phyloP scores from a whole-genome alignment of 2,329 filamentous ascomycete genomes.

The Talaromyces pinophilus region DNA sequence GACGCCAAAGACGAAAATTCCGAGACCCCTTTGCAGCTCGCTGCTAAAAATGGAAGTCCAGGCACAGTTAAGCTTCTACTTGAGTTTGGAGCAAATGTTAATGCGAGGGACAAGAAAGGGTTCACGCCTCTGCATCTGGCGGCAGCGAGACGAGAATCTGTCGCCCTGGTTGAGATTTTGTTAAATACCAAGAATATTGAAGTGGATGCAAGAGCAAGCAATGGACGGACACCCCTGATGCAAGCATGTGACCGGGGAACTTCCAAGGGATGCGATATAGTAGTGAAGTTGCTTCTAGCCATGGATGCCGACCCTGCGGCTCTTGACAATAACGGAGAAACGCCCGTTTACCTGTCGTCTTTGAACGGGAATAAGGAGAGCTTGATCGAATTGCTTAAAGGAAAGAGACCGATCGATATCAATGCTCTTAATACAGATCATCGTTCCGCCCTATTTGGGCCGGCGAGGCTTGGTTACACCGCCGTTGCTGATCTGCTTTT shows the following conservation, averaged over 20 bases:
- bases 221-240: background rate
- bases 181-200: background rate
- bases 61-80: slow-evolving; percentile 3
- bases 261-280: background rate
- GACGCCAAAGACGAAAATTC: background rate
- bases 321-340: background rate
- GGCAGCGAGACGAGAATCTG: background rate
- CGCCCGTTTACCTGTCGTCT: background rate
- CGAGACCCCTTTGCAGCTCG: slow-evolving; percentile 9
- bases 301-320: background rate
- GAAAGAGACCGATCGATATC: background rate
- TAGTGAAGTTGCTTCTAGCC: slow-evolving; percentile 9
- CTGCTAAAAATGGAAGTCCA: background rate
- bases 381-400: background rate
- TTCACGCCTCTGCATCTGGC: slow-evolving; percentile 14
- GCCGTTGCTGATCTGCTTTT: background rate
- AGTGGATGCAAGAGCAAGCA: background rate
- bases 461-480: background rate
- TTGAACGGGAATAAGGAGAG: background rate
- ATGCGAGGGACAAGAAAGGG: slow-evolving; percentile 5
- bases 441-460: background rate
- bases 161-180: background rate
- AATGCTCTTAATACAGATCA: background rate
- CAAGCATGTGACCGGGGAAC: background rate
- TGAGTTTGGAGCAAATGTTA: background rate